Base-by-base conservation (phyloP, 176 grass and related monocot species). In the Avena eriantha region DNA sequence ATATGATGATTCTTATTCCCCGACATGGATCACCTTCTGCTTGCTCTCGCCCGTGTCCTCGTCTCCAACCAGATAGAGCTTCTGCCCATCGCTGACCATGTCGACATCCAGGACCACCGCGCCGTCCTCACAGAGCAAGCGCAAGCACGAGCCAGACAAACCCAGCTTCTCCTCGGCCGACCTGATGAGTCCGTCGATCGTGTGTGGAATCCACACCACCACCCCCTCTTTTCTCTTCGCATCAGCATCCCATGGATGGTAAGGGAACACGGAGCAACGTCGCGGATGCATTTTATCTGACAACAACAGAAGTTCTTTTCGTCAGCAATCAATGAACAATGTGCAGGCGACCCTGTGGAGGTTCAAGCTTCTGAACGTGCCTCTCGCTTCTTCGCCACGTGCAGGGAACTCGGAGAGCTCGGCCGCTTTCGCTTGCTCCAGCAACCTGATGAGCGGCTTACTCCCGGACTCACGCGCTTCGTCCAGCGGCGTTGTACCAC, bases 231-330 rank as follows among this genome's bases (percentile, higher is more conserved):
- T 91, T 23, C 88, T 85, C 41, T 56, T 80, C 34, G 82, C 88
- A 15, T 36, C 81, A 19, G 19, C 29, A 13, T 77, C 77, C 90
- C 97, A 97, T 10, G 94, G 94, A 74, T 97, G 92, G 85, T 85
- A 73, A 14, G 97, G 94, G 59, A 99, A 94, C 77, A 99, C 89
- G 1, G 94, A 87, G 82, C 97, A 99, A 23, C 82, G 80, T n/a
- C 87, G 76, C 16, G 85, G 85, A 71, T 97, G 92, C 46, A 81
- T 89, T 87, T 90, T 94, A 45, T 99, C 94, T 93, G 85, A 19
- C 43, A n/a, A 19, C 43, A n/a, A 19, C 5, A 34, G 4, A 53
- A n/a, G 50, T 48, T 23, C 48, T 54, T 54, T 46, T 41, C 50
- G 59, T 29, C 15, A 54, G 18, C 61, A 65, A 31, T 11, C 13